Conservation (phyloP, 2,329 filamentous ascomycete species). For the Trichoderma guizhouense region DNA sequence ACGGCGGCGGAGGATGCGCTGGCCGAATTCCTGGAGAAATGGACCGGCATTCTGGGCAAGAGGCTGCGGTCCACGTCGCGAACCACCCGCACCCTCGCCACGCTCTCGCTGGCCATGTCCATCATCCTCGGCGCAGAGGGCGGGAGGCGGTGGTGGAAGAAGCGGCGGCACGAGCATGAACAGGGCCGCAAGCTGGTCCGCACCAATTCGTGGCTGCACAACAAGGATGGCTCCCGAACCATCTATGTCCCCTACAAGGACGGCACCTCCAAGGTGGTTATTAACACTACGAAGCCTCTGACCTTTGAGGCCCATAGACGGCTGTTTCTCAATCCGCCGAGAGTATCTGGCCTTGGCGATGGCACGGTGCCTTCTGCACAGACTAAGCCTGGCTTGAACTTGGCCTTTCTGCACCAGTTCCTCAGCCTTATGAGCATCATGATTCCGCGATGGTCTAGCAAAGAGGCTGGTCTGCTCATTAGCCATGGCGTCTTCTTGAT, state of each 20-base stretch:
- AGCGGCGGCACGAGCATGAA: conserved; percentile 71
- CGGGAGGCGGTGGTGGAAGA: conserved; percentile 72
- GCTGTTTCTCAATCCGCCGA: conserved; percentile 86
- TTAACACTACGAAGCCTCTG: conserved; percentile 82
- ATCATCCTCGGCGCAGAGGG: conserved; percentile 79
- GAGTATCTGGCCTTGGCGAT: conserved; percentile 73
- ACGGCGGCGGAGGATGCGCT: conserved; percentile 65
- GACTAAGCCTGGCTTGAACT: conserved; percentile 89
- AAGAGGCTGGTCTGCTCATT: conserved; percentile 85
- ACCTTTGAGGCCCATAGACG: conserved; percentile 96
- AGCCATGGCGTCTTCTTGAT: conserved; percentile 89
- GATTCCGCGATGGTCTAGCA: conserved; percentile 92
- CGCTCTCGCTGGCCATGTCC: conserved; percentile 69
- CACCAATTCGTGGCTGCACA: conserved; percentile 86
- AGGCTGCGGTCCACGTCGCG: conserved; percentile 63
- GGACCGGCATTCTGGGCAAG: conserved; percentile 49
- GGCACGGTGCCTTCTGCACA: conserved; percentile 78
- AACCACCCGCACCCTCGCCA: conserved; percentile 70
- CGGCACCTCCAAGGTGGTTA: conserved; percentile 84
- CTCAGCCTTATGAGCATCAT: conserved; percentile 95
- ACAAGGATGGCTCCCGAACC: conserved; percentile 91
- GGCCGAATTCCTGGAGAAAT: conserved; percentile 60
- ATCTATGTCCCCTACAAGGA: conserved; percentile 94
- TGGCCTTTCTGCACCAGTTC: conserved; percentile 96
- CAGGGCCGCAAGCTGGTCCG: conserved; percentile 78